Evolutionary conservation across 257 asterid species (phyloP).

Genomic region (Jaltomata sinuosa): DNA sequence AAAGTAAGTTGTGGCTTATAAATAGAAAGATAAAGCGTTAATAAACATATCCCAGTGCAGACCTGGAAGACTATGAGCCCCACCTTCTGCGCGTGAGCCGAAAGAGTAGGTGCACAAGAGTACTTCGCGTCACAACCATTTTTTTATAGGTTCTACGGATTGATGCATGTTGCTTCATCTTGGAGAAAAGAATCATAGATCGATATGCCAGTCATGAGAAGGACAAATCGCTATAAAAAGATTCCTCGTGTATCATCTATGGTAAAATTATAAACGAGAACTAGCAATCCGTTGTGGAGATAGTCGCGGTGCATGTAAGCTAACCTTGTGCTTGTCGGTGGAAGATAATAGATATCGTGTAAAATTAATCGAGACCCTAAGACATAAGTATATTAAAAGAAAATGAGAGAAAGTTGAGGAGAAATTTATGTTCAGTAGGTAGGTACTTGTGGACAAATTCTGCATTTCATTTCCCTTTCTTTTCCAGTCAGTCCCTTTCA

Average conservation of each 20-base stretch:
- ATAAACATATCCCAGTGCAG: accelerated
- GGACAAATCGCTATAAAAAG: neutral
- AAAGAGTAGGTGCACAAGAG: neutral
- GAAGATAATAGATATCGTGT: neutral
- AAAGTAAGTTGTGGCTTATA: neutral
- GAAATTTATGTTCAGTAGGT: neutral
- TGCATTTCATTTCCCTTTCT: neutral
- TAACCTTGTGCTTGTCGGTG: neutral
- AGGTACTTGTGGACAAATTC: neutral
- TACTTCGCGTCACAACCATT: neutral
- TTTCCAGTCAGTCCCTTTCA: neutral
- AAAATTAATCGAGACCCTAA: neutral
- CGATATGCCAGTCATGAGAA: no score
- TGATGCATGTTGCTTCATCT: neutral
- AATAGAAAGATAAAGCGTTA: neutral
- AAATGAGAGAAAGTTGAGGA: neutral
- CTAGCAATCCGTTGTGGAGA: neutral
- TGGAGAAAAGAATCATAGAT: neutral
- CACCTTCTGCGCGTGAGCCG: neutral
- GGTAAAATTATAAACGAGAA: neutral
- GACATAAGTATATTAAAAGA: no score
- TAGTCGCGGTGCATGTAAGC: neutral
- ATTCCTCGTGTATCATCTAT: neutral
- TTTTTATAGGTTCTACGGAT: neutral
- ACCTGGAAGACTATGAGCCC: neutral